Base-by-base conservation (phyloP, 371 early-diverging fungal genomes). In the Dinochytrium kinnereticum region DNA sequence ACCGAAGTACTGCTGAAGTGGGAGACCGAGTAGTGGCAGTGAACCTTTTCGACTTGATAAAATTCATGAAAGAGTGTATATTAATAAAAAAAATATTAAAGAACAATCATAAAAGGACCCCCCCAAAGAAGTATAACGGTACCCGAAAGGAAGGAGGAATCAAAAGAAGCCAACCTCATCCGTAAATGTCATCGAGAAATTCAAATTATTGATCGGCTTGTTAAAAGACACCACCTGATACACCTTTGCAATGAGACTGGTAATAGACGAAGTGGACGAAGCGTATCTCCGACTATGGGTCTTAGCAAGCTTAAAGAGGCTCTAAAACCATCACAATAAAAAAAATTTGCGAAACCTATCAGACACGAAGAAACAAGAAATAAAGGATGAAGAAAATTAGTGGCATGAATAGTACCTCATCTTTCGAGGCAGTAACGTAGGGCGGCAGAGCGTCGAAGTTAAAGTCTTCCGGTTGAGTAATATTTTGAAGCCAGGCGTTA, bases 191-290 rank as follows among this genome's bases (percentile, higher is more conserved):
- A 44, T 37, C 13, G 70, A 64, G 40, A 74, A 64, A 0, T 15
- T 37, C 15, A 1, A 7, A 19, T 51, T 33, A 74, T 95, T 86
- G 5, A 92, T 81, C 21, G 84, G 86, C 73, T 87, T 90, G 71
- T 89, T 87, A 13, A 85, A 86, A 0, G 95, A 89, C 31, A 96
- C 81, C 24, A 87, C 71, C 76, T 92, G 92, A 70, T 94, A 93
- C 53, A 95, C 76, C 31, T 95, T 93, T 0, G 95, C 89, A 2
- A 98, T 81, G 0, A 87, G 75, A 1, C 87, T 78, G 13, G 96
- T 92, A 72, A 94, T 90, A 1, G 96, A 95, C 5, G 96, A 96
- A 1, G 98, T 98, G 1, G 97, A 95, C 0, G 94, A 92, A 28
- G 90, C 84, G 81, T 91, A 96, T 34, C 78, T 85, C 66, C 81